Evolutionary conservation across 108 stramenopile genomes (phyloP).

Genomic region (Parietichytrium sp.): DNA sequence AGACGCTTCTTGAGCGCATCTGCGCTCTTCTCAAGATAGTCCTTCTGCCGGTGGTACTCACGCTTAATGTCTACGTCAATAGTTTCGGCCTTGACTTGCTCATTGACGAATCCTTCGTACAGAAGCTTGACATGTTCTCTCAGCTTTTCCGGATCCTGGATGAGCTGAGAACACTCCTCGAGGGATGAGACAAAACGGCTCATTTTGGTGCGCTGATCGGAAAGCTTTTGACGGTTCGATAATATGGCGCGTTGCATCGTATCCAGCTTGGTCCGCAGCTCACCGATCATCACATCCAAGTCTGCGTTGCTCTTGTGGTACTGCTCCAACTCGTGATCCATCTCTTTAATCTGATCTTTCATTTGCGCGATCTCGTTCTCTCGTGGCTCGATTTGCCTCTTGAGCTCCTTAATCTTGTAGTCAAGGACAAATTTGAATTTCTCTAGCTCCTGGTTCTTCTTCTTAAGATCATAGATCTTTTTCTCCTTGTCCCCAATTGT

Average conservation of each 20-base stretch:
- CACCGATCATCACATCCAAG: conserved; percentile 68
- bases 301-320: conserved; percentile 68
- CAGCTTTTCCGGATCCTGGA: conserved; percentile 44
- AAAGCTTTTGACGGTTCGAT: conserved; percentile 45
- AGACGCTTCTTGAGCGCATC: conserved; percentile 54
- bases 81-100: conserved; percentile 31
- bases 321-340: conserved; percentile 69
- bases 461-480: conserved; percentile 65
- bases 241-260: conserved; percentile 48
- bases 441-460: conserved; percentile 72
- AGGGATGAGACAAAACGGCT: conserved; percentile 52
- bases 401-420: conserved; percentile 74
- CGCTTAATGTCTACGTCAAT: conserved; percentile 55
- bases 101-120: conserved; percentile 57
- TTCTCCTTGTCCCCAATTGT: conserved; percentile 68
- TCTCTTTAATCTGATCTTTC: conserved; percentile 68
- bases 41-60: conserved; percentile 60
- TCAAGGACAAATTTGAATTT: conserved; percentile 76
- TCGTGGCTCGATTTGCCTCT: conserved; percentile 68
- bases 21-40: conserved; percentile 59
- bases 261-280: conserved; percentile 63
- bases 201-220: conserved; percentile 28
- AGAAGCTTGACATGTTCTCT: conserved; percentile 51
- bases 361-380: conserved; percentile 67
- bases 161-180: neutral